These are phyloP conservation scores for Daldinia vernicosa DNA, from an alignment of 495 filamentous ascomycete species.

Conservation along the genomic window DNA sequence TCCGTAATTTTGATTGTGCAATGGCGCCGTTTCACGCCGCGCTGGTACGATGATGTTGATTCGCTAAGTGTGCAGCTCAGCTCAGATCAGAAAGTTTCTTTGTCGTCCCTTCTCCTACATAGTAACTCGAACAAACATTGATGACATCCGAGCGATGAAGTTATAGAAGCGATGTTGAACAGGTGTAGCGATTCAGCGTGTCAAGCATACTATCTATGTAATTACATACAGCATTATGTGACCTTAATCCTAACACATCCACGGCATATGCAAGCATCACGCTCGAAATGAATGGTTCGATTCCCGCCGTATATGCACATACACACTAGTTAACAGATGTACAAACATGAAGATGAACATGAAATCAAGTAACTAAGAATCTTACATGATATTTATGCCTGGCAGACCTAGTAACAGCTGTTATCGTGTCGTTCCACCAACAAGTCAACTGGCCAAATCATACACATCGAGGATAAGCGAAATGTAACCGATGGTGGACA, in stretches of 20 bases:
- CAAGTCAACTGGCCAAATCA: not conserved
- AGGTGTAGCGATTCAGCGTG: slow-evolving; percentile 6
- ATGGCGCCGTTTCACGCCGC: slow-evolving; percentile 29
- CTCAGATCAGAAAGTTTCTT: too few species aligned
- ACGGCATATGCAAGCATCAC: not conserved
- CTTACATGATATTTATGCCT: not conserved
- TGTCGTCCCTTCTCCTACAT: not conserved
- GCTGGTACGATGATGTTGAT: slow-evolving; percentile 9
- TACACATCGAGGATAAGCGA: not conserved
- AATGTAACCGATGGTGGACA: not conserved
- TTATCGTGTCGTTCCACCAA: slow-evolving; percentile 3
- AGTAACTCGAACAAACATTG: not conserved
- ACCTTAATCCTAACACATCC: not conserved
- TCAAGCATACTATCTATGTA: too few species aligned
- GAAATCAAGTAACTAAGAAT: not conserved
- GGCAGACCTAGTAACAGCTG: not conserved
- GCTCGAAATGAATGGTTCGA: not conserved
- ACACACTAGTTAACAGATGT: not conserved
- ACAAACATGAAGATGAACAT: not conserved
- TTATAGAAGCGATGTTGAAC: slow-evolving; percentile 1
- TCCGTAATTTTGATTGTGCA: slow-evolving; percentile 35
- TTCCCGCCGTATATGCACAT: not conserved
- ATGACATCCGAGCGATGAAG: not conserved
- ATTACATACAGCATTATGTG: not conserved
- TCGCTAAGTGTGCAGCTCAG: slow-evolving; percentile 5